Evolutionary conservation across 1,139 yeast species (phyloP), one percentile per base, ranked within the genome.

Genomic region (Scheffersomyces cryptocercus): DNA sequence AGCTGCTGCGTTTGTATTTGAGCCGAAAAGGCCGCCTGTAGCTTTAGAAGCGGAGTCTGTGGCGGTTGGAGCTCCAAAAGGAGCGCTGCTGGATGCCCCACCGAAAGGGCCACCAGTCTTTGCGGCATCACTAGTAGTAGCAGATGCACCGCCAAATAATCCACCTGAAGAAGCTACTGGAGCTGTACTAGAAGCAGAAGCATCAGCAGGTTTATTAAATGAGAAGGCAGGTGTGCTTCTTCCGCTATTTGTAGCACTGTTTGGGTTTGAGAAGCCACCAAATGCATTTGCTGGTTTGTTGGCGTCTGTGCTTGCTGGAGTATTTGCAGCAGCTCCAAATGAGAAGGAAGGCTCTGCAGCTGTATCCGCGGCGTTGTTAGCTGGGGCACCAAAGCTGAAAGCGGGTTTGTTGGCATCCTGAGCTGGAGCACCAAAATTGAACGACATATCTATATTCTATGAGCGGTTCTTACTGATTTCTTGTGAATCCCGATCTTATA

Each of bases 101-200:
- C 73, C 73, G 46, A 67, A 59, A 29, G 61, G 48, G 28, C 53
- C 55, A n/a, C 60, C 59, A 11, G 49, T n/a, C 11, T 54, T 32
- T 28, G 41, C 28, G 13, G 40, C 34, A n/a, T 38, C 50, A 8
- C 43, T 14, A n/a, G 51, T 35, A 33, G 12, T n/a, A 20, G 29
- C n/a, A 9, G 48, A 28, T 14, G 43, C 29, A 33, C 38, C 36
- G 12, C 49, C 50, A 38, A 45, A 40, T 12, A 29, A 10, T 26
- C 42, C 37, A n/a, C 47, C 47, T 20, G 52, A 44, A 28, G 41
- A 35, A 28, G 39, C 32, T 3, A 33, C 28, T 15, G 29, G 11
- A 26, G 35, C 35, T n/a, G 40, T 8, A 8, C 24, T 33, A 11
- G 38, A 11, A n/a, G 35, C 36, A 12, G 36, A 26, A 9, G 30